These are phyloP conservation scores for Blastocystis sp. DNA, from an alignment of 352 stramenopile genomes.

Conservation along the genomic window DNA sequence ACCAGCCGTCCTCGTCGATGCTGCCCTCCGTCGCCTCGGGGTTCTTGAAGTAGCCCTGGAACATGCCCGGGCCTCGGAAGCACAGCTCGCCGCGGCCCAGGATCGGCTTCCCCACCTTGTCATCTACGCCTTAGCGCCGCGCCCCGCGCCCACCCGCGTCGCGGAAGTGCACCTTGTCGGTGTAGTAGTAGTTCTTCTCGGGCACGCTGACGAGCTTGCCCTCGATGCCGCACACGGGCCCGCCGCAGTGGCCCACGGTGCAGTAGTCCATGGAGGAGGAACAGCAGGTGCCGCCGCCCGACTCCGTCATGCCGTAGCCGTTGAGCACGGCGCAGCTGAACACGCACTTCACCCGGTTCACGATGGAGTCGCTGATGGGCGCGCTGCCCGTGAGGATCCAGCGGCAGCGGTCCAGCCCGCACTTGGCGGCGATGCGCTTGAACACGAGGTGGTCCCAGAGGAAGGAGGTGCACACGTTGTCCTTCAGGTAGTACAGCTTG, in stretches of 20 bases:
- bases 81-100: conserved; percentile 78
- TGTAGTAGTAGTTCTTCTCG: conserved; percentile 91
- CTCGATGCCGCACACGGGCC: conserved; percentile 81
- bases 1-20: conserved; percentile 79
- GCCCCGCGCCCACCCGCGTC: background rate
- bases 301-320: conserved; percentile 92
- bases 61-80: conserved; percentile 76
- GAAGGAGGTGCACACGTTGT: conserved; percentile 81
- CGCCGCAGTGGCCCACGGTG: conserved; percentile 86
- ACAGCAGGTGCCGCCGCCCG: conserved; percentile 75
- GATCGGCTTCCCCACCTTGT: conserved; percentile 51
- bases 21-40: conserved; percentile 77
- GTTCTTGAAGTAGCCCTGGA: conserved; percentile 81
- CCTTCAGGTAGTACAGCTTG: conserved; percentile 76
- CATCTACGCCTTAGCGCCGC: conserved; percentile 18
- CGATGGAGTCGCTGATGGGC: conserved; percentile 86
- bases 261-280: conserved; percentile 75
- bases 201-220: conserved; percentile 89
- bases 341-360: conserved; percentile 88
- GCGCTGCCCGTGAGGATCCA: conserved; percentile 88
- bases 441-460: conserved; percentile 90
- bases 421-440: conserved; percentile 84
- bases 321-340: conserved; percentile 85
- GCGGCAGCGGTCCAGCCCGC: conserved; percentile 84
- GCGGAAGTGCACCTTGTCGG: conserved; percentile 74